A percentile compares a stretch with the other conserved stretches of the same genome.
phyloP scores from a whole-genome alignment of 441 rosid species.

The Gossypium schwendimanii region DNA sequence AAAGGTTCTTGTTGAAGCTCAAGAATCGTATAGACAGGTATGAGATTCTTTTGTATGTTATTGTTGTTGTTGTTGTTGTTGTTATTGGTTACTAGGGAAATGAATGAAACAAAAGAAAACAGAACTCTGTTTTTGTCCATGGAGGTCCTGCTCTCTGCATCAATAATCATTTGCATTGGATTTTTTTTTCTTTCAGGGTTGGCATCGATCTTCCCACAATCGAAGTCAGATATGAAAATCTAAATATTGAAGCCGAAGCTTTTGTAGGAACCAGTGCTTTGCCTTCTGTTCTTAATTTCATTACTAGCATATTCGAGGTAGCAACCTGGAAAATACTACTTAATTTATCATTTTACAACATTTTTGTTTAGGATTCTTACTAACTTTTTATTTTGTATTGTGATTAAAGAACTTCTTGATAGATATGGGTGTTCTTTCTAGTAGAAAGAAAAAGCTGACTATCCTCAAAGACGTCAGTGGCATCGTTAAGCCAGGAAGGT shows the following conservation, averaged over 20 bases:
- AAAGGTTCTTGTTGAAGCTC: slow-evolving; percentile 41
- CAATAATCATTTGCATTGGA: neutral
- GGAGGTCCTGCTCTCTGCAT: neutral
- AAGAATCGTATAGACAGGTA: slow-evolving; percentile 32
- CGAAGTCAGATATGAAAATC: slow-evolving; percentile 38
- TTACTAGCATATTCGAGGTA: slow-evolving; percentile 25
- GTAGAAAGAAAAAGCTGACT: slow-evolving; percentile 40
- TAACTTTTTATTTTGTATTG: neutral
- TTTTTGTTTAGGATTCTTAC: neutral
- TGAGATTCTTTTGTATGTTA: neutral
- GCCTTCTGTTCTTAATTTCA: slow-evolving; percentile 33
- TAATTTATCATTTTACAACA: neutral
- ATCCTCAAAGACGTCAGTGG: slow-evolving; percentile 65
- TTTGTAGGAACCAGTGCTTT: slow-evolving; percentile 32
- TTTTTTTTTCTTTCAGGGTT: slow-evolving; percentile 19
- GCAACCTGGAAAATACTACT: neutral
- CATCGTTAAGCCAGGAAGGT: slow-evolving; percentile 50
- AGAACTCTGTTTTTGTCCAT: neutral
- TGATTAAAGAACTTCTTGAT: slow-evolving; percentile 35
- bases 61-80: too few species aligned
- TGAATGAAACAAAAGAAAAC: neutral
- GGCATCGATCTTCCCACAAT: slow-evolving; percentile 35
- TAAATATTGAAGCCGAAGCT: slow-evolving; percentile 34
- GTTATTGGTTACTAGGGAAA: neutral
- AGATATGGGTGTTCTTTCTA: slow-evolving; percentile 40